These are phyloP conservation scores for Staphylotrichum longicolle DNA, from an alignment of 495 filamentous ascomycete species.

Conservation along the genomic window DNA sequence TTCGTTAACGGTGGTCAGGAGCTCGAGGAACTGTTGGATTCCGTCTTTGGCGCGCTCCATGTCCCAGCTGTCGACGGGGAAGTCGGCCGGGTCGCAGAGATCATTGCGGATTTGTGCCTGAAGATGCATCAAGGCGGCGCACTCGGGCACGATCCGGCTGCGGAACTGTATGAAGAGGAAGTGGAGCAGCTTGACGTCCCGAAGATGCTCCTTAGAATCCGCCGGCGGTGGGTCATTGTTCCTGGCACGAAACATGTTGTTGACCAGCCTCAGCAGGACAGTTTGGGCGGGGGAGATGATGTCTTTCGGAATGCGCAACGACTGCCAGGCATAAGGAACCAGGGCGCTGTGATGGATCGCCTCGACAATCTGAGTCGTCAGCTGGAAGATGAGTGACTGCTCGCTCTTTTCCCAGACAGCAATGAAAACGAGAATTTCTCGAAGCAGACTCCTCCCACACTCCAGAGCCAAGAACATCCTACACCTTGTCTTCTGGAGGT, in stretches of 20 bases:
- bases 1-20: slow-evolving; percentile 88
- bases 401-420: slow-evolving; percentile 94
- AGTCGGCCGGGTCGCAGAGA: slow-evolving; percentile 60
- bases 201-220: slow-evolving; percentile 47
- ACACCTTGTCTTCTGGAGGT: slow-evolving; percentile 81
- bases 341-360: slow-evolving; percentile 83
- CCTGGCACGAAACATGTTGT: slow-evolving; percentile 74
- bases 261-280: slow-evolving; percentile 83
- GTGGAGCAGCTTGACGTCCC: slow-evolving; percentile 63
- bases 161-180: slow-evolving; percentile 91
- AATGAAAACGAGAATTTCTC: slow-evolving; percentile 91
- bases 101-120: slow-evolving; percentile 77
- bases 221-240: slow-evolving; percentile 58
- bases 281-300: slow-evolving; percentile 94
- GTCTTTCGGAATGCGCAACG: slow-evolving; percentile 88
- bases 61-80: slow-evolving; percentile 93
- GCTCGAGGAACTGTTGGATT: slow-evolving; percentile 87
- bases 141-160: slow-evolving; percentile 86
- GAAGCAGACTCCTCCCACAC: slow-evolving; percentile 79
- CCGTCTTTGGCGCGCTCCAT: slow-evolving; percentile 86
- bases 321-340: slow-evolving; percentile 84
- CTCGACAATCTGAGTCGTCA: slow-evolving; percentile 93
- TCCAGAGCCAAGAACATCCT: slow-evolving; percentile 84
- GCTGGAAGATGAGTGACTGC: slow-evolving; percentile 87
- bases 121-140: slow-evolving; percentile 85